Evolutionary conservation across 2,329 filamentous ascomycete species (phyloP).

Genomic region (Pseudocercospora musae): DNA sequence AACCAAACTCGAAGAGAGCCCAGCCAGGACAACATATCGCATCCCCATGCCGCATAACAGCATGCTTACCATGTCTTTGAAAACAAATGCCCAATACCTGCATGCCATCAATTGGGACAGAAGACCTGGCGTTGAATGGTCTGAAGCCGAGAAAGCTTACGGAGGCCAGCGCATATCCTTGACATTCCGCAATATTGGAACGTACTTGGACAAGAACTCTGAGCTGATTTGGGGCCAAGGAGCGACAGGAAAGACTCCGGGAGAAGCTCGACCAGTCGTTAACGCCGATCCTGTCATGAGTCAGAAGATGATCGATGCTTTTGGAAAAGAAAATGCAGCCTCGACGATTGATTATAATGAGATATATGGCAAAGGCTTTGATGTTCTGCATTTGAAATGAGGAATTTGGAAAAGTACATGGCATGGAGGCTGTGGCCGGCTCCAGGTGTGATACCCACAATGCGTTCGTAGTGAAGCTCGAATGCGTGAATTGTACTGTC

Average conservation of each 20-base stretch:
- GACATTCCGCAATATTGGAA: conserved; percentile 86
- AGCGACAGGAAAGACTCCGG: conserved; percentile 64
- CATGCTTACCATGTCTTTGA: conserved; percentile 74
- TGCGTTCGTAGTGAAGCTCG: not conserved
- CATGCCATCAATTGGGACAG: conserved; percentile 92
- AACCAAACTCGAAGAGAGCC: not conserved
- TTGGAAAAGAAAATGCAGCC: conserved; percentile 77
- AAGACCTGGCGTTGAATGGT: conserved; percentile 65
- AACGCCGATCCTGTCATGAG: conserved; percentile 67
- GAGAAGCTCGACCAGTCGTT: conserved; percentile 60
- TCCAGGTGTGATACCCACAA: not conserved
- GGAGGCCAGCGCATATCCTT: conserved; percentile 79
- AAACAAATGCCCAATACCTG: conserved; percentile 82
- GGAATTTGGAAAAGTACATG: not conserved
- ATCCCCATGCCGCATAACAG: conserved; percentile 82
- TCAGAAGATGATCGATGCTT: conserved; percentile 69
- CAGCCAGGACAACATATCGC: conserved; percentile 56
- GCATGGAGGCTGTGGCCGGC: not conserved
- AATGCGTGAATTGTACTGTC: not conserved
- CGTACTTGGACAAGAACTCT: conserved; percentile 67
- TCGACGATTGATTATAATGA: conserved; percentile 70
- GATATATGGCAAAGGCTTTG: conserved; percentile 75
- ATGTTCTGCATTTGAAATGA: conserved; percentile 65
- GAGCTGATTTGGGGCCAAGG: conserved; percentile 87
- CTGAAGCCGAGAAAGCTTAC: conserved; percentile 66